Conservation (phyloP, 345 rosid genomes). For the Bruguiera parviflora region DNA sequence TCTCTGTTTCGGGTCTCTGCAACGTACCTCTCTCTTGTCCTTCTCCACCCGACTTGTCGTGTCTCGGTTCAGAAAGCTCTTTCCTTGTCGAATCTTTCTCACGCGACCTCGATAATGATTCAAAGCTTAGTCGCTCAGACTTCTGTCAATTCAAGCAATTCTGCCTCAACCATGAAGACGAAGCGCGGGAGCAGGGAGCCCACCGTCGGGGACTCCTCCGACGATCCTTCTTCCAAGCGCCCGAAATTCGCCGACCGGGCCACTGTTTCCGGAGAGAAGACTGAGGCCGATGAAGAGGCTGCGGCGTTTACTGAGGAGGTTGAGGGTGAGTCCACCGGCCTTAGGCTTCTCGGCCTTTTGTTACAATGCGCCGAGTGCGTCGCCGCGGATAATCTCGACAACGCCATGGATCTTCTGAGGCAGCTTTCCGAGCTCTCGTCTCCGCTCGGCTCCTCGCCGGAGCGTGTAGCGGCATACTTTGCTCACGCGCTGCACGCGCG, state of each 20-base stretch:
- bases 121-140: slow-evolving; percentile 50
- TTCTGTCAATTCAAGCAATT: slow-evolving; percentile 30
- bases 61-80: slow-evolving; percentile 30
- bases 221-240: slow-evolving; percentile 52
- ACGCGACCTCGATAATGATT: slow-evolving; percentile 46
- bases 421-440: slow-evolving; percentile 76
- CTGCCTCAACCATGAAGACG: slow-evolving; percentile 46
- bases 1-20: not conserved
- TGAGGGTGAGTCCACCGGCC: slow-evolving; percentile 45
- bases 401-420: slow-evolving; percentile 65
- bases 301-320: slow-evolving; percentile 12
- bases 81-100: slow-evolving; percentile 39
- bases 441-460: slow-evolving; percentile 88
- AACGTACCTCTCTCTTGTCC: not conserved
- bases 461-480: slow-evolving; percentile 88
- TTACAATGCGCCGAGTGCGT: slow-evolving; percentile 93
- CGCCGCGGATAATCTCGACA: slow-evolving; percentile 64
- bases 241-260: slow-evolving; percentile 23
- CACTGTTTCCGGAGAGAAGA: slow-evolving; percentile 17
- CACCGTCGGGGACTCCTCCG: slow-evolving; percentile 29
- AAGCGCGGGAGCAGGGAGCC: slow-evolving; percentile 50
- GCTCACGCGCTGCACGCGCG: slow-evolving; percentile 80
- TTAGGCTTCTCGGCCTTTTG: slow-evolving; percentile 69
- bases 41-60: slow-evolving; percentile 28
- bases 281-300: slow-evolving; percentile 1